Conservation (phyloP, 768 basidiomycete genomes). For the Hortiboletus campestris region DNA sequence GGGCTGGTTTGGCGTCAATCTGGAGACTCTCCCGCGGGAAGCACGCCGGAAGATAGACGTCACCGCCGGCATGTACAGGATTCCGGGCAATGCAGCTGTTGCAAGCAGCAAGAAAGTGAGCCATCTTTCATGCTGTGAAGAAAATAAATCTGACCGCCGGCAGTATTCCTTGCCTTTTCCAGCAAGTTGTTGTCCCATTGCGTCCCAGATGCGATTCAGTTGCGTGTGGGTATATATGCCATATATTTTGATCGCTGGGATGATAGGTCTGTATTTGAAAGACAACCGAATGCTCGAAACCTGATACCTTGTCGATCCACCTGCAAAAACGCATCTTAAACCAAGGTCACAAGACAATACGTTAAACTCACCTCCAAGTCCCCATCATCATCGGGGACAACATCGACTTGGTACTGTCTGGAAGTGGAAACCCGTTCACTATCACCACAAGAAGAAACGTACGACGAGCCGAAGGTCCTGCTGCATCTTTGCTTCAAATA, state of each 20-base stretch:
- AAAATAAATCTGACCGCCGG: conserved; percentile 37
- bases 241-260: conserved; percentile 46
- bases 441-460: conserved; percentile 14
- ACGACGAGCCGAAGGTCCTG: conserved; percentile 54
- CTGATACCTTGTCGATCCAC: conserved; percentile 38
- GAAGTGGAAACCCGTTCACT: not conserved
- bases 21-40: conserved; percentile 43
- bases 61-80: conserved; percentile 34
- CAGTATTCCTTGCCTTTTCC: conserved; percentile 53
- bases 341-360: not conserved
- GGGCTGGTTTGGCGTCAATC: conserved; percentile 9
- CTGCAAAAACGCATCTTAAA: conserved; percentile 27
- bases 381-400: conserved; percentile 38
- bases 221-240: conserved; percentile 51
- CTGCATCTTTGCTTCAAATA: conserved; percentile 70
- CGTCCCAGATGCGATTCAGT: conserved; percentile 47
- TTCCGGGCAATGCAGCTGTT: conserved; percentile 47
- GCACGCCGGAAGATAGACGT: conserved; percentile 49
- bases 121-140: not conserved
- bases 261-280: not conserved
- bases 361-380: conserved; percentile 25
- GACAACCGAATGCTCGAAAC: not conserved
- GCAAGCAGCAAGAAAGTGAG: not conserved
- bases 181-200: conserved; percentile 40
- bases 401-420: conserved; percentile 49